A percentile compares a stretch with the other conserved stretches of the same genome.
Evolutionary conservation across 179 eudicot genomes (phyloP).

Genomic region (Spergularia azorica): DNA sequence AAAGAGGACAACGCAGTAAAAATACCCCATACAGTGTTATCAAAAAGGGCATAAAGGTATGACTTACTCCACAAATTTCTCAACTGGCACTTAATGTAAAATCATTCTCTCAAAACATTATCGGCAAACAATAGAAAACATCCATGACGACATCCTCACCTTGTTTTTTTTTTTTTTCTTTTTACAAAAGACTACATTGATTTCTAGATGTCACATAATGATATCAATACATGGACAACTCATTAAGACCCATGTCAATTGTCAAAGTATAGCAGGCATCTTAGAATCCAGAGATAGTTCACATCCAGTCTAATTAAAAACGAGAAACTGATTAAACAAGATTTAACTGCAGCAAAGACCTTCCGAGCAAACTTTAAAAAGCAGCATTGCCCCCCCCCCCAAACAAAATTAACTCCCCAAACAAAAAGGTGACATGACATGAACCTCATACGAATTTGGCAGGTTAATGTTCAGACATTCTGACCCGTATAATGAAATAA

Average conservation of each 20-base stretch:
- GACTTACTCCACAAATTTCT: neutral
- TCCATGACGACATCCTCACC: neutral
- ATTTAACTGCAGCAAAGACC: neutral
- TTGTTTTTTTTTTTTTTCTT: too few relatives aligned
- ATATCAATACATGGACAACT: constrained; percentile 5
- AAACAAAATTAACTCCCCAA: neutral
- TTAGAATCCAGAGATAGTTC: neutral
- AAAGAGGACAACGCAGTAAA: neutral
- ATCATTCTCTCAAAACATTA: neutral
- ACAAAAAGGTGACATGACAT: too few relatives aligned
- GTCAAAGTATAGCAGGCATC: constrained; percentile 4
- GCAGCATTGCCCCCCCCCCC: neutral
- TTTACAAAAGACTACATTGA: neutral
- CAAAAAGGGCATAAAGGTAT: neutral
- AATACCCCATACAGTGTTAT: neutral
- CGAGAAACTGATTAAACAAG: constrained; percentile 19
- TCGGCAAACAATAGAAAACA: neutral
- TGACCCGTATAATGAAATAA: neutral
- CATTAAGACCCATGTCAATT: neutral
- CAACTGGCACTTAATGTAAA: neutral
- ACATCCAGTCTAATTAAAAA: constrained; percentile 7
- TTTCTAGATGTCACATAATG: constrained; percentile 1
- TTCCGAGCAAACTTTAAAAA: neutral
- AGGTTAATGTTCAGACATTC: too few relatives aligned
- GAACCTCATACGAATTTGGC: too few relatives aligned